phyloP scores from a whole-genome alignment of 2,329 filamentous ascomycete genomes.

The Aspergillus persii region DNA sequence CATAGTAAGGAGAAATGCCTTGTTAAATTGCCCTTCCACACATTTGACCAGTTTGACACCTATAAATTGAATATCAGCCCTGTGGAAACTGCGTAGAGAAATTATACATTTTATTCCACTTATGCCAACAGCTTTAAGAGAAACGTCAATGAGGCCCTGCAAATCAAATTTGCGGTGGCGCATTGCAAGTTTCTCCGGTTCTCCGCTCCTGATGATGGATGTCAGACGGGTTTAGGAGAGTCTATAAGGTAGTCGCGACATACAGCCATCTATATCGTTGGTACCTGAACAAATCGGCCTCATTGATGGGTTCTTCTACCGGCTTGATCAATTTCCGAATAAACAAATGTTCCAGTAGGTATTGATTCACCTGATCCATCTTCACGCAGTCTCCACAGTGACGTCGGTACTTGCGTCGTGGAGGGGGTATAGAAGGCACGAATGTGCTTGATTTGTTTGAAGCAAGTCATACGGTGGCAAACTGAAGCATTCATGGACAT shows the following conservation, averaged over 20 bases:
- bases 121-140: neutral
- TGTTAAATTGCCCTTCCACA: slow-evolving; percentile 26
- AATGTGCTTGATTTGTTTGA: no score
- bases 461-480: no score
- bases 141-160: slow-evolving; percentile 20
- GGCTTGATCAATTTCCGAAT: no score
- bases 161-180: slow-evolving; percentile 30
- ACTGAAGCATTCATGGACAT: no score
- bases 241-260: slow-evolving; percentile 4
- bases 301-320: slow-evolving; percentile 15
- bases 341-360: no score
- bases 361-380: no score
- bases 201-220: slow-evolving; percentile 16
- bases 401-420: no score
- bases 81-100: neutral
- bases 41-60: slow-evolving; percentile 22
- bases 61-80: neutral
- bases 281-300: slow-evolving; percentile 27
- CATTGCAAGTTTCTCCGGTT: slow-evolving; percentile 23
- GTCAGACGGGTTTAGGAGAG: slow-evolving; percentile 7
- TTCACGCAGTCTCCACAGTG: no score
- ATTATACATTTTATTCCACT: neutral
- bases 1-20: slow-evolving; percentile 25
- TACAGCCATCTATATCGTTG: slow-evolving; percentile 29
- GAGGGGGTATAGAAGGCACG: no score